Conservation (phyloP, 495 filamentous ascomycete species). For the Penicillium silybi region DNA sequence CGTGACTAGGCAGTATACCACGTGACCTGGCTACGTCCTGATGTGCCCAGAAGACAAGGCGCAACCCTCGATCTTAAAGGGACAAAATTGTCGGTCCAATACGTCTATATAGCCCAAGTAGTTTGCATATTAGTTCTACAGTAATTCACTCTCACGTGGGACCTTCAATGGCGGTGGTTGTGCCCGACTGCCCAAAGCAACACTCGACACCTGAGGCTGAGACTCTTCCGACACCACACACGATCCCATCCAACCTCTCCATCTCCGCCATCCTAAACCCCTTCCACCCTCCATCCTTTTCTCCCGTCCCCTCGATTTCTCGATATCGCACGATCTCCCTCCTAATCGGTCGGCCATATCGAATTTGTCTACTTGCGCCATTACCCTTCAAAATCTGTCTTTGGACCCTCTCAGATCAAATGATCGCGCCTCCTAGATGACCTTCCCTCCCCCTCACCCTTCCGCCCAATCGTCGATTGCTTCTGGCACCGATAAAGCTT, state of each 20-base stretch:
- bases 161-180: background rate
- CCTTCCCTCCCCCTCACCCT: conserved; percentile 59
- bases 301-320: conserved; percentile 3
- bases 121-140: background rate
- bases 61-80: background rate
- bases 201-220: conserved; percentile 22
- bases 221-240: conserved; percentile 25
- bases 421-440: conserved; percentile 63
- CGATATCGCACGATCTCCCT: conserved; percentile 8
- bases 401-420: conserved; percentile 47
- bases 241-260: conserved; percentile 26
- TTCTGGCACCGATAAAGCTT: conserved; percentile 54
- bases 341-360: conserved; percentile 8
- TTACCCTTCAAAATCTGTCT: conserved; percentile 42
- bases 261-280: conserved; percentile 20
- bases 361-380: conserved; percentile 23
- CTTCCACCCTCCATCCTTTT: conserved; percentile 17
- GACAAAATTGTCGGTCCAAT: background rate
- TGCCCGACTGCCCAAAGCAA: conserved; percentile 18
- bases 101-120: background rate
- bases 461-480: conserved; percentile 59
- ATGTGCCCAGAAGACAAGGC: background rate
- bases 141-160: background rate
- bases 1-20: background rate
- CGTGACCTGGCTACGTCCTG: background rate